These are phyloP conservation scores for Komagataella kurtzmanii DNA, from an alignment of 805 yeast genomes.

Conservation along the genomic window DNA sequence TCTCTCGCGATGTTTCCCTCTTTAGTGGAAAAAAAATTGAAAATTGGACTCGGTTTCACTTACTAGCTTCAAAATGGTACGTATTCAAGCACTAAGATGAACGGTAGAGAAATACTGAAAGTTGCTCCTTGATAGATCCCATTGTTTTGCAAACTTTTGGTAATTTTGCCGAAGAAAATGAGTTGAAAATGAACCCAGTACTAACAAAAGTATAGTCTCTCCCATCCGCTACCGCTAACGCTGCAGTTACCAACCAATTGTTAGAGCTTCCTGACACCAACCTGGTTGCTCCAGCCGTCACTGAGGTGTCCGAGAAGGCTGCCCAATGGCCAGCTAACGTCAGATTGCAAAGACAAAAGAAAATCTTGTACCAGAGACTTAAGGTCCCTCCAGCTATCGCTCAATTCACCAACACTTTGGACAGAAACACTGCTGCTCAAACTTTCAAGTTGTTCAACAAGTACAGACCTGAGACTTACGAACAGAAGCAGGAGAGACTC, in stretches of 20 bases:
- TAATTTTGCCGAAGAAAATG: neutral
- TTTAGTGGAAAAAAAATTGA: slow-evolving; percentile 1
- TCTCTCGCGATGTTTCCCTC: neutral
- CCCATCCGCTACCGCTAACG: neutral
- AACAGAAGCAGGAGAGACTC: slow-evolving; percentile 98
- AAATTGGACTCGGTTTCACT: slow-evolving; percentile 1
- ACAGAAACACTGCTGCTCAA: slow-evolving; percentile 98
- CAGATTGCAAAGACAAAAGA: slow-evolving; percentile 97
- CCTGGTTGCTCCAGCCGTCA: slow-evolving; percentile 94
- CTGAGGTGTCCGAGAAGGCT: slow-evolving; percentile 55
- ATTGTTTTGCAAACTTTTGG: neutral
- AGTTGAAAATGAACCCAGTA: neutral
- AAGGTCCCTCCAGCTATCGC: slow-evolving; percentile 99
- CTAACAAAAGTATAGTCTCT: neutral
- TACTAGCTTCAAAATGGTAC: neutral
- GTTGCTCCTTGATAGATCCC: neutral
- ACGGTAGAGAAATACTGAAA: neutral
- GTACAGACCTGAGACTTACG: slow-evolving; percentile 96
- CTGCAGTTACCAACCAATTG: neutral
- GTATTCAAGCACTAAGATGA: neutral
- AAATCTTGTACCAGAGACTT: slow-evolving; percentile 87
- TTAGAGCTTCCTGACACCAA: neutral
- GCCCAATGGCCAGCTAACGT: slow-evolving; percentile 99
- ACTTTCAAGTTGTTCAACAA: slow-evolving; percentile 95
- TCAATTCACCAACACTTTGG: slow-evolving; percentile 91